Percentiles rank a stretch among this genome's conserved stretches.
These are phyloP conservation scores for Roridomyces roridus DNA, from an alignment of 768 basidiomycete genomes.

Conservation along the genomic window DNA sequence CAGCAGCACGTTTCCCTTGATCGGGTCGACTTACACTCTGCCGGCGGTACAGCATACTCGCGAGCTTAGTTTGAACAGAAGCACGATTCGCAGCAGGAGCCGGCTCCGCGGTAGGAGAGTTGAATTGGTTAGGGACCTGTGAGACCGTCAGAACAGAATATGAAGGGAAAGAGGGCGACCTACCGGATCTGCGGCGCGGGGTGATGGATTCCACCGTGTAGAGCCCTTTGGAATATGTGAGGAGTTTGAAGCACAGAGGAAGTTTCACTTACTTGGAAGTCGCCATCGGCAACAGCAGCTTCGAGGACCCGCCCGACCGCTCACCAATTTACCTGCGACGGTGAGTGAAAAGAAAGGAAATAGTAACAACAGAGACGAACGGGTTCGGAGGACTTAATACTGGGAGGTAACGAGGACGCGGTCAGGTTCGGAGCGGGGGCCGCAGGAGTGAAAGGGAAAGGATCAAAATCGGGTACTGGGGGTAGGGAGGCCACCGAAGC, in stretches of 20 bases:
- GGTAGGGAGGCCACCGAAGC: not conserved
- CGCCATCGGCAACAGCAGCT: conserved; percentile 1
- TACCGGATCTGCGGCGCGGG: no score
- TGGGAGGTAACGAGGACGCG: not conserved
- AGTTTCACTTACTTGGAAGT: no score
- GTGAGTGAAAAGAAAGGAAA: not conserved
- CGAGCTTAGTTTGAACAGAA: not conserved
- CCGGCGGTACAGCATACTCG: conserved; percentile 1
- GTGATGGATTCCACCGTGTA: no score
- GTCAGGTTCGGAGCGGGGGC: no score
- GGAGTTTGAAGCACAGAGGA: no score
- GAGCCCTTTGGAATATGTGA: no score
- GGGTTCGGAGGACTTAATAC: not conserved
- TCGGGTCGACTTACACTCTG: not conserved
- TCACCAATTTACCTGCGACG: conserved; percentile 3
- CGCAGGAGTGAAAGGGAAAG: no score
- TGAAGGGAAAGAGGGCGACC: no score
- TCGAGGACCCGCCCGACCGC: conserved; percentile 11
- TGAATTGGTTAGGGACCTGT: no score
- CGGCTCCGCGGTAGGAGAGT: not conserved
- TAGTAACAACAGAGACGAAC: not conserved
- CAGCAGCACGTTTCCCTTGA: not conserved
- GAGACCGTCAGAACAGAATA: no score
- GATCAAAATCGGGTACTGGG: not conserved
- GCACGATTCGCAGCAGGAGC: no score